Percentiles rank a stretch among this genome's conserved stretches.
Evolutionary conservation across 2,329 filamentous ascomycete genomes (phyloP).

Genomic region (Hypomyces rosellus): DNA sequence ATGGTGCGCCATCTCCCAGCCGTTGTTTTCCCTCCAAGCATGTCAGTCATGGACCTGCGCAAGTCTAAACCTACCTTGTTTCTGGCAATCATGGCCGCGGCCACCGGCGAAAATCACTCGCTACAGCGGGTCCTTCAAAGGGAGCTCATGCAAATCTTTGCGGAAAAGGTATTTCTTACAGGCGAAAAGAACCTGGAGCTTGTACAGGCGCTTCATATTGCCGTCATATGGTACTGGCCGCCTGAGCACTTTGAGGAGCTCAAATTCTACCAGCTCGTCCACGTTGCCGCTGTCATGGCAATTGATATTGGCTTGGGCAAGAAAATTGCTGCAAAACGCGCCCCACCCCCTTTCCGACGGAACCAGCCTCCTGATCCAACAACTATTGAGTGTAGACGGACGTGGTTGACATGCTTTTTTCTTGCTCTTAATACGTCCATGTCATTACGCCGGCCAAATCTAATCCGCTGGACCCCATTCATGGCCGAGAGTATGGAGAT

Average conservation of each 20-base stretch:
- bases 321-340: conserved; percentile 15
- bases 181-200: conserved; percentile 80
- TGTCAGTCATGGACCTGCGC: conserved; percentile 50
- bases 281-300: conserved; percentile 74
- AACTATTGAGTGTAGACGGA: conserved; percentile 48
- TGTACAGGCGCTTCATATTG: conserved; percentile 69
- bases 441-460: conserved; percentile 53
- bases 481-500: conserved; percentile 54
- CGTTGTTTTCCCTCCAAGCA: conserved; percentile 51
- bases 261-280: conserved; percentile 83
- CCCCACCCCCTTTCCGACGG: conserved; percentile 33
- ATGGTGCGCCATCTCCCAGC: conserved; percentile 58
- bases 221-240: conserved; percentile 79
- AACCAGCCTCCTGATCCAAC: conserved; percentile 42
- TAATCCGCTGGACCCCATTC: conserved; percentile 55
- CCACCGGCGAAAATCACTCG: conserved; percentile 49
- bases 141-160: conserved; percentile 66
- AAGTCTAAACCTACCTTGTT: conserved; percentile 59
- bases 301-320: conserved; percentile 73
- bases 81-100: conserved; percentile 61
- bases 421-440: conserved; percentile 54
- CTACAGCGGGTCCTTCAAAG: conserved; percentile 58
- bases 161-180: conserved; percentile 65
- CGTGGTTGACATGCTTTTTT: conserved; percentile 56
- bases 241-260: conserved; percentile 79